phyloP scores from a whole-genome alignment of 805 yeast genomes.

The Pichia gijzeniarum region DNA sequence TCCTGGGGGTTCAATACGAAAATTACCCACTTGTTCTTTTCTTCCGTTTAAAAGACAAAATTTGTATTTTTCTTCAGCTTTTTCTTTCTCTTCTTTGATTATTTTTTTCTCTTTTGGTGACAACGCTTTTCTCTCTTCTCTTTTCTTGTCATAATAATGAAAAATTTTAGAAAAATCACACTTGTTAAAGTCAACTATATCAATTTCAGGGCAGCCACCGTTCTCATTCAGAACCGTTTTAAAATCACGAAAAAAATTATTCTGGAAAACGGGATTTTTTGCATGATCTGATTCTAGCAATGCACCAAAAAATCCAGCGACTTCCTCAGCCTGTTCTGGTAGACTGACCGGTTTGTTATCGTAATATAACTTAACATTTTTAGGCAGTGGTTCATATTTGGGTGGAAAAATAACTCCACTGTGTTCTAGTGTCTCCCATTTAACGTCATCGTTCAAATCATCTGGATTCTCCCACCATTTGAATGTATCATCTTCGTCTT shows the following conservation, averaged over 20 bases:
- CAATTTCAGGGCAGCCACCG: slow-evolving; percentile 53
- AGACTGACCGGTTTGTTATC: slow-evolving; percentile 69
- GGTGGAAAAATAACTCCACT: slow-evolving; percentile 94
- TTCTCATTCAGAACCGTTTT: slow-evolving; percentile 55
- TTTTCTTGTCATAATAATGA: slow-evolving; percentile 60
- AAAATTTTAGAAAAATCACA: slow-evolving; percentile 76
- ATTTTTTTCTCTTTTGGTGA: slow-evolving; percentile 70
- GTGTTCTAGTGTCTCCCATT: slow-evolving; percentile 85
- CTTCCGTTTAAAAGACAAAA: slow-evolving; percentile 80
- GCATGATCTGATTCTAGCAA: slow-evolving; percentile 86
- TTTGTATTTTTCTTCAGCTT: slow-evolving; percentile 72
- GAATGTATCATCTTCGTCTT: slow-evolving; percentile 48
- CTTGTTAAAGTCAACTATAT: slow-evolving; percentile 51
- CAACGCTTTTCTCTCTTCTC: slow-evolving; percentile 65
- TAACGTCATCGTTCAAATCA: slow-evolving; percentile 64
- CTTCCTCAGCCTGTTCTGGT: slow-evolving; percentile 86
- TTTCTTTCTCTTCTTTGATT: slow-evolving; percentile 65
- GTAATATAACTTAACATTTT: slow-evolving; percentile 65
- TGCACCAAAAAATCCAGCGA: slow-evolving; percentile 92
- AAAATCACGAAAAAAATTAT: slow-evolving; percentile 83
- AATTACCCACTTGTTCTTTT: slow-evolving; percentile 88
- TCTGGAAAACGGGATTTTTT: slow-evolving; percentile 75
- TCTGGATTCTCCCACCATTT: slow-evolving; percentile 82
- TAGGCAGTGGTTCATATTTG: slow-evolving; percentile 78
- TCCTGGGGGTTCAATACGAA: slow-evolving; percentile 94